phyloP scores from a whole-genome alignment of 768 basidiomycete genomes.

The Trametes punicea region DNA sequence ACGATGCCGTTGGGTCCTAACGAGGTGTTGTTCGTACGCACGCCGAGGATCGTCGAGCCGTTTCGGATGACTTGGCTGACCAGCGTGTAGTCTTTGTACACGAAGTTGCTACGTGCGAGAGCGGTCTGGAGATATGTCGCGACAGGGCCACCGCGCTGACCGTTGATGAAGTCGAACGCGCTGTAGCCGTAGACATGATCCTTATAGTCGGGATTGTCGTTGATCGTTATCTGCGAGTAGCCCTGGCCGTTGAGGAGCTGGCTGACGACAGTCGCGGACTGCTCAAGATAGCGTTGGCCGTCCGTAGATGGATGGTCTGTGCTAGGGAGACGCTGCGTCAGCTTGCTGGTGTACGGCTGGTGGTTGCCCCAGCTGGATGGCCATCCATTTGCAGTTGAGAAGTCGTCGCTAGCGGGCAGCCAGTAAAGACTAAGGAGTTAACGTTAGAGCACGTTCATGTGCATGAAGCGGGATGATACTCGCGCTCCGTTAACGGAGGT shows the following conservation, averaged over 20 bases:
- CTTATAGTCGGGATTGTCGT: conserved; percentile 52
- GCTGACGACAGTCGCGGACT: conserved; percentile 42
- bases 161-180: conserved; percentile 35
- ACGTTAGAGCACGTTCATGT: background rate
- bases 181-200: conserved; percentile 60
- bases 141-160: conserved; percentile 50
- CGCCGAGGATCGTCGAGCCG: conserved; percentile 52
- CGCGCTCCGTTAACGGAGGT: conserved; percentile 63
- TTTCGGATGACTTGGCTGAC: conserved; percentile 56
- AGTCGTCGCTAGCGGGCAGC: conserved; percentile 51
- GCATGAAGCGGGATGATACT: conserved; percentile 20
- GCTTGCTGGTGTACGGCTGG: conserved; percentile 44
- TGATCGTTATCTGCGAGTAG: conserved; percentile 52
- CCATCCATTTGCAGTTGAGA: conserved; percentile 49
- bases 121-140: conserved; percentile 62
- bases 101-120: conserved; percentile 47
- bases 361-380: conserved; percentile 54
- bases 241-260: conserved; percentile 47
- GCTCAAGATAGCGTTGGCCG: conserved; percentile 53
- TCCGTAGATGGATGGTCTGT: conserved; percentile 61
- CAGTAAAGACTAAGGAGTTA: conserved; percentile 43
- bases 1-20: conserved; percentile 54
- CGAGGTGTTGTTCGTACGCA: conserved; percentile 56
- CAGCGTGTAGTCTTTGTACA: conserved; percentile 44
- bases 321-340: conserved; percentile 49